Evolutionary conservation across 164 flowering plant genomes (phyloP).

Genomic region (Nelumbo lutea): DNA sequence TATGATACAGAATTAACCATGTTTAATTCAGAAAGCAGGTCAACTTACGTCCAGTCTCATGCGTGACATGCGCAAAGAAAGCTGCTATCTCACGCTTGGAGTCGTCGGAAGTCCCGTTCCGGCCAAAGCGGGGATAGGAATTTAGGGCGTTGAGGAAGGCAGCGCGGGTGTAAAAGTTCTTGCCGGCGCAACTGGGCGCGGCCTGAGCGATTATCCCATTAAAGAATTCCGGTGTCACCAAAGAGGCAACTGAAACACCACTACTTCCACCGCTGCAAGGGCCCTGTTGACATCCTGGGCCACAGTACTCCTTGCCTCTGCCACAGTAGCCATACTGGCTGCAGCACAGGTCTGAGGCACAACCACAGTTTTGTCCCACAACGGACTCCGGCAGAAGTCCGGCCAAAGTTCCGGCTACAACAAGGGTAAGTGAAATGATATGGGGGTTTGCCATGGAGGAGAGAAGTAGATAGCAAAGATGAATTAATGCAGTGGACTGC

Average conservation of each 20-base stretch:
- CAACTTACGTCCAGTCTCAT: no score
- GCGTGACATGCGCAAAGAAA: no score
- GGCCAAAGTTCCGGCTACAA: slow-evolving; percentile 1
- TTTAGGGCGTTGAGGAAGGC: no score
- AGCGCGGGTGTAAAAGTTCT: slow-evolving; percentile 20
- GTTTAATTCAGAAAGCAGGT: no score
- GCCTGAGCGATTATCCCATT: slow-evolving; percentile 32
- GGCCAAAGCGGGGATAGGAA: no score
- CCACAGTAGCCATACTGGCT: slow-evolving; percentile 50
- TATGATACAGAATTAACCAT: no score
- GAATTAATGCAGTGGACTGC: no score
- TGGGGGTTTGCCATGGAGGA: no score
- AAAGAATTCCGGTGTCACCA: slow-evolving; percentile 34
- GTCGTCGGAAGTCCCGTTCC: no score
- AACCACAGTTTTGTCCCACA: slow-evolving; percentile 37
- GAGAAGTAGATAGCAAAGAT: no score
- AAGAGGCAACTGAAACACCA: slow-evolving; percentile 22
- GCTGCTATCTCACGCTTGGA: no score
- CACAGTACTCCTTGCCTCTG: slow-evolving; percentile 31
- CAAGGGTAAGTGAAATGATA: no score
- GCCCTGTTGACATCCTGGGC: slow-evolving; percentile 33
- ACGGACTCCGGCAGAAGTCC: slow-evolving; percentile 9
- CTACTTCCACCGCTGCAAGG: slow-evolving; percentile 26
- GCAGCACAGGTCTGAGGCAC: slow-evolving; percentile 35
- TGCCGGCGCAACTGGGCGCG: slow-evolving; percentile 23